Conservation (phyloP, 805 yeast genomes). For the Tetrapisispora taiwanensis region DNA sequence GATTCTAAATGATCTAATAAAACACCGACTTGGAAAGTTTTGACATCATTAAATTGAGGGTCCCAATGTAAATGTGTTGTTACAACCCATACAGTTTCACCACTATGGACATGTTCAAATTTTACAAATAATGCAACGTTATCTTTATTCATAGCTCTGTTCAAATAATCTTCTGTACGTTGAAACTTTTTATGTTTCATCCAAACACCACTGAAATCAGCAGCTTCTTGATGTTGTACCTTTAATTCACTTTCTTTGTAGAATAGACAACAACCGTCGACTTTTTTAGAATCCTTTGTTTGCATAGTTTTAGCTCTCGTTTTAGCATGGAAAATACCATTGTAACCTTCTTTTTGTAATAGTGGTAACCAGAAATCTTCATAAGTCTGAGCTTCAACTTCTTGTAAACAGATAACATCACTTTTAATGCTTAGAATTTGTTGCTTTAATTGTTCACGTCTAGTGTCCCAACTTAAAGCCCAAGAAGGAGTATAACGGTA, state of each 20-base stretch:
- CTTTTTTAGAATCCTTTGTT: constrained; percentile 71
- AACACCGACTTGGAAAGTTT: constrained; percentile 89
- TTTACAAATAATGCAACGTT: constrained; percentile 74
- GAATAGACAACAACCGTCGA: constrained; percentile 97
- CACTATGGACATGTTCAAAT: constrained; percentile 63
- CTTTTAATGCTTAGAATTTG: constrained; percentile 58
- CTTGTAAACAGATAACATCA: constrained; percentile 87
- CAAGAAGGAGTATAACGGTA: constrained; percentile 93
- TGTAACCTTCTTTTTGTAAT: constrained; percentile 65
- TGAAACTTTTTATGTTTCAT: constrained; percentile 78
- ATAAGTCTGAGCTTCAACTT: constrained; percentile 79
- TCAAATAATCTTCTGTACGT: constrained; percentile 88
- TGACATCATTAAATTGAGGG: constrained; percentile 91
- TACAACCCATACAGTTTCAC: constrained; percentile 62
- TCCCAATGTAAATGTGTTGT: constrained; percentile 98
- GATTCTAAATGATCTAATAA: constrained; percentile 77
- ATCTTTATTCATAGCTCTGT: constrained; percentile 93
- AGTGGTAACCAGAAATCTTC: constrained; percentile 81
- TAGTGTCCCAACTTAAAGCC: constrained; percentile 92
- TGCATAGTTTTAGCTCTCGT: constrained; percentile 88
- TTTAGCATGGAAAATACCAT: constrained; percentile 74
- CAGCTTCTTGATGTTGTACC: constrained; percentile 55
- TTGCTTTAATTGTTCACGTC: constrained; percentile 64
- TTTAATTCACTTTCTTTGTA: constrained; percentile 61
- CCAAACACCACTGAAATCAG: constrained; percentile 78